Evolutionary conservation across 2,329 filamentous ascomycete genomes (phyloP), one percentile per base, ranked within the genome.

Genomic region (Colletotrichum sp.): DNA sequence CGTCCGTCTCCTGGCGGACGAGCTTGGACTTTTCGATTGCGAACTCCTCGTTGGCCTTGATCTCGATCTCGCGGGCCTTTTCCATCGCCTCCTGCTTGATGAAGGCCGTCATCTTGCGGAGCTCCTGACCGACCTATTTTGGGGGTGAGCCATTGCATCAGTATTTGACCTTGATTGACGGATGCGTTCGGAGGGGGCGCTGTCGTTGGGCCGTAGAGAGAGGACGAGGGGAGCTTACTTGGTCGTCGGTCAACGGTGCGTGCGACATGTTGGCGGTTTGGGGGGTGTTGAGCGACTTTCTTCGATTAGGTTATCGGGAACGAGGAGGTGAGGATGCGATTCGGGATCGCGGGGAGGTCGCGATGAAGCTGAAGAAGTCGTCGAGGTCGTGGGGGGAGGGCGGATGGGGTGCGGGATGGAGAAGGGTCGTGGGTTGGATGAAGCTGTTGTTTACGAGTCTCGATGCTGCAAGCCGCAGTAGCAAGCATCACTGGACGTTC

Each of bases 61-160:
- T 94, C 84, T 97, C 93, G 87, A 99, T 99, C 88, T 99, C 97
- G 84, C 94, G 94, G 82, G 96, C 96, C 88, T 99, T 99, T 86
- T 99, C 97, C 83, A 94, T 92, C 75, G 97, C 97, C 89, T 99
- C 97, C 89, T 99, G 97, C 87, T 96, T 95, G 93, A 99, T 99
- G 92, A 99, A 99, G 84, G 96, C 96, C 76, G 97, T 99, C 97
- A 99, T 99, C 92, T 99, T 99, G 91, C 95, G 96, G 88, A 99
- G 95, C 93, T 99, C 97, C 88, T 95, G 93, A 88, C 95, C 93
- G 91, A 99, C 97, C 96, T 99, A 85, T 32, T 52, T 52, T 28
- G 24, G 16, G 16, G 34, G 48, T 39, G n/a, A 59, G 4, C 39
- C 59, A 64, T 69, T 24, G 26, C 39, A 72, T 71, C 57, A 70